Conservation (phyloP, 176 grass and related monocot genomes). For the Oryza glumipatula region DNA sequence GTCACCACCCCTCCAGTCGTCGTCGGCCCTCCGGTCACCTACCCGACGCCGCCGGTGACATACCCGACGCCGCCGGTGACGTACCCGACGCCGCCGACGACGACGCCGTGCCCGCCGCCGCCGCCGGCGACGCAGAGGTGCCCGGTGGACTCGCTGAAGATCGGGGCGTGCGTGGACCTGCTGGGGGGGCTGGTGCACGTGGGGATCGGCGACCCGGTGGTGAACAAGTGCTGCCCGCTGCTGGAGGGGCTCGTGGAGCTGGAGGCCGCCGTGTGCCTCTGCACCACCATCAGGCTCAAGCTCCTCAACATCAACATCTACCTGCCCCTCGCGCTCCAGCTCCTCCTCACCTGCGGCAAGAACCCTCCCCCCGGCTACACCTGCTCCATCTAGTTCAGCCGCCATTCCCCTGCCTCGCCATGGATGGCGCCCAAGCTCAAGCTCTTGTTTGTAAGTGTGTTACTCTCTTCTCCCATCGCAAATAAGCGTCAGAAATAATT, state of each 20-base stretch:
- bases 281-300: constrained; percentile 93
- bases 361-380: constrained; percentile 82
- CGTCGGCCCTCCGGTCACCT: constrained; percentile 35
- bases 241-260: constrained; percentile 82
- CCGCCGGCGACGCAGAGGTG: constrained; percentile 45
- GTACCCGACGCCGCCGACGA: constrained; percentile 18
- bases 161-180: constrained; percentile 94
- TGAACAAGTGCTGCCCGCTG: constrained; percentile 90
- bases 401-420: not conserved
- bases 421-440: too few species aligned
- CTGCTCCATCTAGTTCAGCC: constrained; percentile 55
- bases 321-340: constrained; percentile 92
- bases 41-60: constrained; percentile 29
- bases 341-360: constrained; percentile 97
- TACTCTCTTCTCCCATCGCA: too few species aligned
- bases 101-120: constrained; percentile 30
- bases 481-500: too few species aligned
- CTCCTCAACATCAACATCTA: constrained; percentile 94
- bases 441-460: not conserved
- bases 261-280: constrained; percentile 94
- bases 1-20: constrained; percentile 22
- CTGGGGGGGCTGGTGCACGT: constrained; percentile 95
- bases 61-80: constrained; percentile 39
- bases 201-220: constrained; percentile 79
- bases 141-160: constrained; percentile 84